Conservation (phyloP, 495 filamentous ascomycete species). For the Xylaria sp. region DNA sequence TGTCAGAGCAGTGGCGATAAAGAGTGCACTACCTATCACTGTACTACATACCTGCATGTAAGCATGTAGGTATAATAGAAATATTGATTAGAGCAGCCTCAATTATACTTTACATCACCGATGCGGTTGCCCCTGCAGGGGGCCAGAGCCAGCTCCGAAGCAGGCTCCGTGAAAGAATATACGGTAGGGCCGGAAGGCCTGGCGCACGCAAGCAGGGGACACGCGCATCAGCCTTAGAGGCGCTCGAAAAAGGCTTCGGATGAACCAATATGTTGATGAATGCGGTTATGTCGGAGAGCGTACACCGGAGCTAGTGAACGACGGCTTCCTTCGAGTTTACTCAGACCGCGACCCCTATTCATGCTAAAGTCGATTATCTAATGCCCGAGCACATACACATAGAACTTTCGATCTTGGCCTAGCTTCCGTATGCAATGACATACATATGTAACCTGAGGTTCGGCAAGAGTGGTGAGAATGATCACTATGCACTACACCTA, state of each 20-base stretch:
- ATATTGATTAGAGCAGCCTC: too few relatives aligned
- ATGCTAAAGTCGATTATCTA: not conserved
- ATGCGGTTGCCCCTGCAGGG: too few relatives aligned
- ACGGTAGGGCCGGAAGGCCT: not conserved
- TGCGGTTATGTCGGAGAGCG: not conserved
- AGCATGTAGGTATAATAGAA: too few relatives aligned
- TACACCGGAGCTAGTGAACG: not conserved
- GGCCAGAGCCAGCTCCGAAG: too few relatives aligned
- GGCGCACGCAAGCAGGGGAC: not conserved
- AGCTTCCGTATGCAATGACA: conserved; percentile 4
- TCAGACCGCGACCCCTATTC: too few relatives aligned
- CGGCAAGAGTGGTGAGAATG: not conserved
- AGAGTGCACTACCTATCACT: too few relatives aligned
- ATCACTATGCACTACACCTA: too few relatives aligned
- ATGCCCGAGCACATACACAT: not conserved
- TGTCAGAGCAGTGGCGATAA: too few relatives aligned
- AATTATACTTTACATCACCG: too few relatives aligned
- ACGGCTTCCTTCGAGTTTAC: too few relatives aligned
- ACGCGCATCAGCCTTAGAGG: not conserved
- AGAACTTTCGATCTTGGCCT: not conserved
- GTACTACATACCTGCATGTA: too few relatives aligned
- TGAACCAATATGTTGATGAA: not conserved
- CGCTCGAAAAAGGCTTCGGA: not conserved
- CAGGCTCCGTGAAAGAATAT: too few relatives aligned
- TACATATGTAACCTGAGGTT: not conserved